Base-by-base conservation (phyloP, 1,284 basidiomycete species). In the Heimioporus retisporus region DNA sequence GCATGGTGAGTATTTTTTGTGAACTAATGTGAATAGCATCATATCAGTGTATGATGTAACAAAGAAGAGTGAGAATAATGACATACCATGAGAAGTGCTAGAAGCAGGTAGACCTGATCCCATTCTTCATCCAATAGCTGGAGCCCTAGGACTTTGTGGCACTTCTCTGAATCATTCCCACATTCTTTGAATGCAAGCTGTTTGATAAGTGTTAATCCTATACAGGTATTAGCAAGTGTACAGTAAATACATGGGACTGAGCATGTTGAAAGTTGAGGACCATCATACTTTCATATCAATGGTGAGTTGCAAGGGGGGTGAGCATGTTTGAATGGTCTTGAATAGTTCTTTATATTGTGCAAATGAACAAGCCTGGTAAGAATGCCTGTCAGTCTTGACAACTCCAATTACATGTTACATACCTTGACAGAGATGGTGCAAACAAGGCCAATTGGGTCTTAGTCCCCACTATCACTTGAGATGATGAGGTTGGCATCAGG, bases 241-340 rank as follows among this genome's bases (percentile, higher is more conserved):
- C 5, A 28, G 28, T 28, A 28, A 28, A 28, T 28, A 28, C 28
- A 28, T 28, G 28, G 28, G 40, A 53, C 67, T 56, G 13, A 75
- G 68, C 73, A 77, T 75, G 13, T 51, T 44, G 56, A 66, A 73
- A 25, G 66, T 71, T 1, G 62, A 77, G 18, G 70, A 76, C 73
- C 76, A 76, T 43, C 43, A 61, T 18, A 77, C 71, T 61, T 77
- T 68, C 79, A 80, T 69, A 40, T 68, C 18, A 61, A 56, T 50
- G 23, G 40, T 71, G 63, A 35, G 73, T 71, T 35, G 71, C 14
- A 64, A 35, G 4, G 60, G 58, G 13, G 57, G 69, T 0, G 65
- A 68, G 57, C 23, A 10, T 40, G n/a, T 61, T 55, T 76, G 72
- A 55, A 76, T 70, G 2, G 50, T 57, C 55, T 65, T 65, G 48